Evolutionary conservation across 1,284 basidiomycete genomes (phyloP).

Genomic region (Erythrobasidium hasegawianum): DNA sequence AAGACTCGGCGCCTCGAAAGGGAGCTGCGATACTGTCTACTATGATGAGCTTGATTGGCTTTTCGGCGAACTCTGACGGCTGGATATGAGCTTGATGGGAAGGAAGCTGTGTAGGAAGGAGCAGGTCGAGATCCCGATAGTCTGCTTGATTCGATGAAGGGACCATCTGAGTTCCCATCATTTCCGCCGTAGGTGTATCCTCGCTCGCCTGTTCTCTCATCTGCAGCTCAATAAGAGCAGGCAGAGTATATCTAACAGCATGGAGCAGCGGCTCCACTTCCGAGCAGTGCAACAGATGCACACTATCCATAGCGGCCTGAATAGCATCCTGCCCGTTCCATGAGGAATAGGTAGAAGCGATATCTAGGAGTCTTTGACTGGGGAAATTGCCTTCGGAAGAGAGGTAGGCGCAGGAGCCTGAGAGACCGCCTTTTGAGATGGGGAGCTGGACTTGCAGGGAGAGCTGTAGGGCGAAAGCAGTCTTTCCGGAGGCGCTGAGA

Average conservation of each 20-base stretch:
- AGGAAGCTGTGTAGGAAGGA: neutral
- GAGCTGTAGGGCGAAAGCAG: conserved; percentile 33
- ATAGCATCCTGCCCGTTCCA: conserved; percentile 13
- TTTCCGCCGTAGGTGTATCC: too few relatives aligned
- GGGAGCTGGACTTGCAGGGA: conserved; percentile 33
- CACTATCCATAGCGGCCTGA: conserved; percentile 13
- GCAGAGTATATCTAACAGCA: conserved; percentile 27
- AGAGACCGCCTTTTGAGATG: conserved; percentile 20
- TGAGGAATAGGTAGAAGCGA: conserved; percentile 25
- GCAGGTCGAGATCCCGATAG: too few relatives aligned
- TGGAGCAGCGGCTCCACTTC: conserved; percentile 33
- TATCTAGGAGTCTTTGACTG: conserved; percentile 8
- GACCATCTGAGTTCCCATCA: too few relatives aligned
- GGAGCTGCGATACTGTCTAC: conserved; percentile 36
- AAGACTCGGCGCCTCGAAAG: conserved; percentile 23
- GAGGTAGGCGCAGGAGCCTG: conserved; percentile 29
- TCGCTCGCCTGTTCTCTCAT: too few relatives aligned
- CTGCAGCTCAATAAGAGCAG: conserved; percentile 18
- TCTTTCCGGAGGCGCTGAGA: conserved; percentile 35
- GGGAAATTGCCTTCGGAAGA: conserved; percentile 36
- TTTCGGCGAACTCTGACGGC: too few relatives aligned
- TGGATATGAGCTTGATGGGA: too few relatives aligned
- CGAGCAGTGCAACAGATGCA: conserved; percentile 27
- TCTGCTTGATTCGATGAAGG: too few relatives aligned
- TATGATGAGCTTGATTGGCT: conserved; percentile 29